Evolutionary conservation across 169 alveolate genomes (phyloP), one percentile per base, ranked within the genome.

Genomic region (Ichthyophthirius multifiliis): DNA sequence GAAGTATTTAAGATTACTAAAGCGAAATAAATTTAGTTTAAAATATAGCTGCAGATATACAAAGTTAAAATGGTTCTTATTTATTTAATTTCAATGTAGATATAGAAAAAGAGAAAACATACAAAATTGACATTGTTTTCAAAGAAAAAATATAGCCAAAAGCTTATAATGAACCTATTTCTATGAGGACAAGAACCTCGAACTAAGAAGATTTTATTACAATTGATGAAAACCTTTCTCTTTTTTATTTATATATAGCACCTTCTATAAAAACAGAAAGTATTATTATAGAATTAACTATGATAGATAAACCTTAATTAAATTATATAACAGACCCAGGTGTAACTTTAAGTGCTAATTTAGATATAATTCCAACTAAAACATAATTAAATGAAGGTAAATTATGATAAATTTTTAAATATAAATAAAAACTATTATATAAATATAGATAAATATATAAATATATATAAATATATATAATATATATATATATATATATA

Each of bases 271-370:
- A 18, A n/a, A 27, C 10, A 1, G 71, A 55, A 55, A 20, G 43
- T 55, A 34, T 55, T 2, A 55, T 55, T 1, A 39, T 55, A 1
- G 18, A 27, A n/a, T 27, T 55, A 4, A 10, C 23, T 34, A 34
- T 55, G 2, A n/a, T 27, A 12, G 23, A 34, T 4, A 55, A 55
- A 10, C 71, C 71, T 20, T 9, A 55, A 55, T 34, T 27, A 27
- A 39, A 55, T 6, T 55, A 55, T 27, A 55, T 55, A n/a, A 55
- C 71, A 12, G 71, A 55, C 13, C 71, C 71, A 55, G 71, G 71
- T 27, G 31, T 55, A n/a, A 55, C 31, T 20, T 55, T 15, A 13
- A 27, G 43, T 20, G 12, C 71, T 6, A 27, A 27, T 23, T 27
- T 55, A 4, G 71, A 55, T 55, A 27, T 55, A 27, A 55, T 39